phyloP scores from a whole-genome alignment of 805 yeast genomes.

The Sugiyamaella floridensis region DNA sequence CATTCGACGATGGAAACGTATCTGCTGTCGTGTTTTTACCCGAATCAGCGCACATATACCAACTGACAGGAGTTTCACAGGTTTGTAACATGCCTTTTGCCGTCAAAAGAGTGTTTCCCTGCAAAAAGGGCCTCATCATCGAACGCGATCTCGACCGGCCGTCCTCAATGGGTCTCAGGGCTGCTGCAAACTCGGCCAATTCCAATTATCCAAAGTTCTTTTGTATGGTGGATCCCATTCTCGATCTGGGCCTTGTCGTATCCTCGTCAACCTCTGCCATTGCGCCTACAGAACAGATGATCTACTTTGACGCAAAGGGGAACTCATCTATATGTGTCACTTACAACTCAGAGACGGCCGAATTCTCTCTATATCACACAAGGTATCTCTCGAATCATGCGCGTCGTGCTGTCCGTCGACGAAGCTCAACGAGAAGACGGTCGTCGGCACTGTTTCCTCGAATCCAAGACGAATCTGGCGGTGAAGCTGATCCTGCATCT shows the following conservation, averaged over 20 bases:
- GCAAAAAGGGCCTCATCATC: constrained; percentile 59
- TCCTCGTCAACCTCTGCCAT: constrained; percentile 65
- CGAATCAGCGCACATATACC: constrained; percentile 58
- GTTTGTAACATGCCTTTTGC: constrained; percentile 64
- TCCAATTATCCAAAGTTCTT: constrained; percentile 40
- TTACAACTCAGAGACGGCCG: constrained; percentile 40
- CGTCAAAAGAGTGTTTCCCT: constrained; percentile 53
- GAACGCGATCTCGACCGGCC: constrained; percentile 37
- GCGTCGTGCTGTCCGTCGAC: constrained; percentile 2
- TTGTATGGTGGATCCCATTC: constrained; percentile 66
- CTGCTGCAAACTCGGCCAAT: constrained; percentile 2
- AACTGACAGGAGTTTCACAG: constrained; percentile 50
- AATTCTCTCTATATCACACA: constrained; percentile 50
- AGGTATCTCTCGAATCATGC: constrained; percentile 33
- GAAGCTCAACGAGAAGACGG: not conserved
- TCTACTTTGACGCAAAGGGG: constrained; percentile 45
- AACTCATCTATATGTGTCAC: constrained; percentile 49
- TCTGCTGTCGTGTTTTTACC: constrained; percentile 55
- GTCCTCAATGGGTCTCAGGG: not conserved
- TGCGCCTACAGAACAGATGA: constrained; percentile 48
- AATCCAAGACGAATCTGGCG: not conserved
- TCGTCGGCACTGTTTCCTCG: not conserved
- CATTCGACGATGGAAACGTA: constrained; percentile 32
- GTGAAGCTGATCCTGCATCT: not conserved
- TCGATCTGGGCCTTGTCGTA: constrained; percentile 63